Evolutionary conservation across 805 yeast genomes (phyloP).

Genomic region (Millerozyma miso): DNA sequence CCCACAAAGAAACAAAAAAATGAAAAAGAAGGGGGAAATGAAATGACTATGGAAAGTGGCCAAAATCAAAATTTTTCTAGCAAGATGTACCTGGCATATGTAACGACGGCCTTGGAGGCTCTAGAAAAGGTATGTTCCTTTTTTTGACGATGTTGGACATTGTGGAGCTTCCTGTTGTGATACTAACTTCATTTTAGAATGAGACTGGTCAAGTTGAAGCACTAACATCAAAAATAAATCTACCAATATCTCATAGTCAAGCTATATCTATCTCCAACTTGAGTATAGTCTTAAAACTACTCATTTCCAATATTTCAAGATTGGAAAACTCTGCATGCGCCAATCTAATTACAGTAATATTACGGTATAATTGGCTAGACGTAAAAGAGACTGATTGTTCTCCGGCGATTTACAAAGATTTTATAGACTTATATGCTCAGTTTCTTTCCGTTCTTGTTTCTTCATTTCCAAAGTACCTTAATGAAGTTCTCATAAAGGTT

Average conservation of each 20-base stretch:
- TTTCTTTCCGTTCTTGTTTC: slow-evolving; percentile 78
- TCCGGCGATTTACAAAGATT: slow-evolving; percentile 16
- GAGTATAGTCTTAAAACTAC: slow-evolving; percentile 48
- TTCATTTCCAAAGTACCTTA: slow-evolving; percentile 86
- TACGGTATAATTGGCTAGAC: slow-evolving; percentile 63
- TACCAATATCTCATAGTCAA: slow-evolving; percentile 51
- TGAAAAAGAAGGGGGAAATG: slow-evolving; percentile 1
- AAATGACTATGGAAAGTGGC: slow-evolving; percentile 1
- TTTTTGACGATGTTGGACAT: neutral
- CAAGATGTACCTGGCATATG: slow-evolving; percentile 42
- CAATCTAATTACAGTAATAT: slow-evolving; percentile 55
- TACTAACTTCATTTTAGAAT: slow-evolving; percentile 25
- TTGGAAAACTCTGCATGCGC: slow-evolving; percentile 56
- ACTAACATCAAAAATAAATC: slow-evolving; percentile 54
- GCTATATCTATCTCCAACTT: slow-evolving; percentile 52
- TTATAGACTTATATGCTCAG: slow-evolving; percentile 56
- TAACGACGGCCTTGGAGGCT: slow-evolving; percentile 65
- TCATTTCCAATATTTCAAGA: slow-evolving; percentile 63
- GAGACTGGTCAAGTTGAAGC: slow-evolving; percentile 56
- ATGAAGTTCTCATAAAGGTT: slow-evolving; percentile 70
- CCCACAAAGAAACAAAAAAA: slow-evolving; percentile 5
- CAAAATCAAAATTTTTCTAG: slow-evolving; percentile 25
- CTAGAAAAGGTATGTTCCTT: slow-evolving; percentile 48
- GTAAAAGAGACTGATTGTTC: slow-evolving; percentile 9
- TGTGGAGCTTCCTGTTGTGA: neutral